Conservation (phyloP, 495 filamentous ascomycete species). For the Talaromyces adpressus region DNA sequence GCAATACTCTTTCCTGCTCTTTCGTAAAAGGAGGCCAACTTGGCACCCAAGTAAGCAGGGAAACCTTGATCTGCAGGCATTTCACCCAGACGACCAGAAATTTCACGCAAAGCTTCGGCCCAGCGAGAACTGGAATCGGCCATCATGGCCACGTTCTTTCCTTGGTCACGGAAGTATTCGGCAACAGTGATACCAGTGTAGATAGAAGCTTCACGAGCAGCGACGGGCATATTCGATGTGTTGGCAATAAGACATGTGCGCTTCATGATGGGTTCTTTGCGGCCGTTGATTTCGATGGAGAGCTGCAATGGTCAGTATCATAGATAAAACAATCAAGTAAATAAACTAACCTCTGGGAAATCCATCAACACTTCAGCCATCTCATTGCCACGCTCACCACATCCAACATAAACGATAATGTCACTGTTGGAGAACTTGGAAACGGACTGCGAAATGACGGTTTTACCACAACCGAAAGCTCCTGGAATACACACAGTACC, state of each 20-base stretch:
- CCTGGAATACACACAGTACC: slow-evolving; percentile 97
- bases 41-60: slow-evolving; percentile 94
- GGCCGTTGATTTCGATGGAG: slow-evolving; percentile 80
- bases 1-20: slow-evolving; percentile 82
- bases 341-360: slow-evolving; percentile 67
- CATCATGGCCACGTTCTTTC: slow-evolving; percentile 99
- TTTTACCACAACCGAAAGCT: slow-evolving; percentile 99
- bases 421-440: slow-evolving; percentile 99
- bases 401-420: slow-evolving; percentile 97
- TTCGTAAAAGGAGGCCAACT: slow-evolving; percentile 98
- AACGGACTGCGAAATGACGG: slow-evolving; percentile 94
- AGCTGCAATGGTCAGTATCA: slow-evolving; percentile 43
- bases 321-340: background rate
- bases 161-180: slow-evolving; percentile 97
- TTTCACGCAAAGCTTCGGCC: slow-evolving; percentile 97
- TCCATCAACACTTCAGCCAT: slow-evolving; percentile 99
- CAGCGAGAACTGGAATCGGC: slow-evolving; percentile 97
- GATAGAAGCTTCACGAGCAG: slow-evolving; percentile 96
- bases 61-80: slow-evolving; percentile 99
- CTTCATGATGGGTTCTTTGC: slow-evolving; percentile 99
- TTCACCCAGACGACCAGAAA: slow-evolving; percentile 97
- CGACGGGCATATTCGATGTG: slow-evolving; percentile 99
- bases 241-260: slow-evolving; percentile 97
- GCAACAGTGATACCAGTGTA: slow-evolving; percentile 98
- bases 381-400: slow-evolving; percentile 97